Base-by-base conservation (phyloP, 73 alveolate species). In the Tetrahymena thermophila region DNA sequence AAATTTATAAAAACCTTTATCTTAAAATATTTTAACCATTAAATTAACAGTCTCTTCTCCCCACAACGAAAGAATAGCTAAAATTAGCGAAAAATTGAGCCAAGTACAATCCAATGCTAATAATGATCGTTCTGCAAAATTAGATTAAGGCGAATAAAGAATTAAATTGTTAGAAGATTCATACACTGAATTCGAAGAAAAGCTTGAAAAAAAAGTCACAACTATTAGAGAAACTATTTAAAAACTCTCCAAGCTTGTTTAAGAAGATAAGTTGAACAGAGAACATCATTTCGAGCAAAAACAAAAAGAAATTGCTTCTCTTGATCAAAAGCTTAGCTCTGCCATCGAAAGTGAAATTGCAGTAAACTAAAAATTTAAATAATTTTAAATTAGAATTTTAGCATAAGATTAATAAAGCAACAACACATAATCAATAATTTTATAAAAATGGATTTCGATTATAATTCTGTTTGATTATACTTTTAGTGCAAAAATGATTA, bases 181-280 rank as follows among this genome's bases (percentile, higher is more conserved):
- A 94, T 93, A 96, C 28, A 50, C 94, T 50, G 97, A 96, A 89
- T 96, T 96, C 94, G 96, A 96, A 83, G 98, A 96, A 55, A 50
- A 93, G 34, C 94, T 96, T 35, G 98, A 97, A 42, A 35, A 95
- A 50, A 94, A 85, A 85, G 84, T 95, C 42, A 35, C 42, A 14
- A 50, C 57, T 31, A 23, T 57, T n/a, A 43, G 40, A 38, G 83
- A 89, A 35, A 17, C 93, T 94, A 37, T 97, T 93, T 85, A 93
- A 93, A 94, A 94, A 84, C 93, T 85, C 28, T 84, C 84, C 34
- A 97, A 96, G 85, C 95, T 95, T 57, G 97, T 97, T 28, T 97
- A 97, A 71, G 98, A 96, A 44, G 98, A 97, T 93, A 96, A 95
- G 95, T 95, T 93, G 17, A 94, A 94, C 35, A 96, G 94, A 95